phyloP scores from a whole-genome alignment of 1,284 basidiomycete species.

The Trichosporon ovoides region DNA sequence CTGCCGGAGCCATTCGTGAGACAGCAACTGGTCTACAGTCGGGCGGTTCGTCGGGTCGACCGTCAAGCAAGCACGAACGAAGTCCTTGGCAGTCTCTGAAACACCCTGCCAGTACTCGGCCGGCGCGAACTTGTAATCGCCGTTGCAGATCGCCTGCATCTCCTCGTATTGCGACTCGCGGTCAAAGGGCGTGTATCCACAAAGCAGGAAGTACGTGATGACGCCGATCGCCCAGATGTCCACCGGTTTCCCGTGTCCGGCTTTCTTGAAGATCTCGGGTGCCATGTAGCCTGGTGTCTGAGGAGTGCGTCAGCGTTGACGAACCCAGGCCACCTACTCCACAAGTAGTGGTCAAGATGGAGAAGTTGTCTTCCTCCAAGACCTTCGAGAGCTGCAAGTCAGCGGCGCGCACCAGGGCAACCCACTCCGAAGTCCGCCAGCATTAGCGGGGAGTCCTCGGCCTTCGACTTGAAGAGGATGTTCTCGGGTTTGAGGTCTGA shows the following conservation, averaged over 20 bases:
- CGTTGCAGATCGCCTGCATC: conserved; percentile 87
- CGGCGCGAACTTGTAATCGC: conserved; percentile 88
- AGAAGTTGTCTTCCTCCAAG: conserved; percentile 85
- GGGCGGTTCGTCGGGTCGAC: conserved; percentile 72
- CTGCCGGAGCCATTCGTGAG: conserved; percentile 68
- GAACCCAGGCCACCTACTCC: conserved; percentile 51
- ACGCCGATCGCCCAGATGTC: conserved; percentile 98
- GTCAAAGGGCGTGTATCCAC: conserved; percentile 92
- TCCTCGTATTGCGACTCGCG: conserved; percentile 79
- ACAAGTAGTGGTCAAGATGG: conserved; percentile 86
- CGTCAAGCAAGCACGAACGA: conserved; percentile 75
- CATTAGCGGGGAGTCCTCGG: conserved; percentile 89
- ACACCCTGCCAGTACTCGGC: conserved; percentile 81
- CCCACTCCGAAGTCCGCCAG: conserved; percentile 95
- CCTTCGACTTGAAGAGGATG: conserved; percentile 82
- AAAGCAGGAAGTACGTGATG: conserved; percentile 90
- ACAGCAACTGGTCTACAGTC: conserved; percentile 64
- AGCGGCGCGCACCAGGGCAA: conserved; percentile 20
- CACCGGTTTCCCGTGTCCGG: conserved; percentile 90
- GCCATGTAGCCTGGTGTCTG: conserved; percentile 12
- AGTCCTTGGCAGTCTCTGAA: conserved; percentile 71
- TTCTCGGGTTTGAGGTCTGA: conserved; percentile 95
- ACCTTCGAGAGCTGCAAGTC: conserved; percentile 54
- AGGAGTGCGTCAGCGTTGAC: conserved; percentile 1
- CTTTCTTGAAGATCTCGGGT: conserved; percentile 95